Evolutionary conservation across 345 rosid genomes (phyloP).

Genomic region (Brassica cretica): DNA sequence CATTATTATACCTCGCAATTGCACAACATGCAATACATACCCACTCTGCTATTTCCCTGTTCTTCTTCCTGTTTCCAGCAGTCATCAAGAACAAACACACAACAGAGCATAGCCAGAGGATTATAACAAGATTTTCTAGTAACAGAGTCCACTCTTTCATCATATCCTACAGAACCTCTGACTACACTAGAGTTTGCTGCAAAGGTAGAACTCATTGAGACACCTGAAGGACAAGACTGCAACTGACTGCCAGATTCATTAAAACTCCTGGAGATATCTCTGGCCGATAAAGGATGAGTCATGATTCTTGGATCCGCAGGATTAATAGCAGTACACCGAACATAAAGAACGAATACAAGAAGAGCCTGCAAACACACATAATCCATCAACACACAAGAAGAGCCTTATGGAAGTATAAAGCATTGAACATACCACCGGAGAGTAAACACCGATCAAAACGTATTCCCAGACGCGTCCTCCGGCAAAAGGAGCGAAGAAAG

Average conservation of each 20-base stretch:
- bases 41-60: constrained; percentile 59
- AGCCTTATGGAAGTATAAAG: background rate
- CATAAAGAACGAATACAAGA: constrained; percentile 84
- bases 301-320: constrained; percentile 98
- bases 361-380: constrained; percentile 58
- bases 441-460: constrained; percentile 60
- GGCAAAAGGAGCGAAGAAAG: constrained; percentile 86
- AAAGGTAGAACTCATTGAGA: constrained; percentile 64
- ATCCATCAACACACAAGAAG: background rate
- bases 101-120: constrained; percentile 64
- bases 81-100: constrained; percentile 73
- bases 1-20: constrained; percentile 69
- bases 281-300: constrained; percentile 38
- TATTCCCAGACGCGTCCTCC: constrained; percentile 90
- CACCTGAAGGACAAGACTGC: constrained; percentile 66
- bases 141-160: constrained; percentile 41
- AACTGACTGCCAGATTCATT: constrained; percentile 58
- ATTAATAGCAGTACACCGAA: constrained; percentile 91
- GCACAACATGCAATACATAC: constrained; percentile 84
- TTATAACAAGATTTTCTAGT: constrained; percentile 39
- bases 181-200: constrained; percentile 54
- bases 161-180: constrained; percentile 63
- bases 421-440: constrained; percentile 76
- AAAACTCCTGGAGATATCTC: constrained; percentile 36
- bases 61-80: constrained; percentile 71